phyloP scores from a whole-genome alignment of 176 grass and related monocot species.

The Avena atlantica region DNA sequence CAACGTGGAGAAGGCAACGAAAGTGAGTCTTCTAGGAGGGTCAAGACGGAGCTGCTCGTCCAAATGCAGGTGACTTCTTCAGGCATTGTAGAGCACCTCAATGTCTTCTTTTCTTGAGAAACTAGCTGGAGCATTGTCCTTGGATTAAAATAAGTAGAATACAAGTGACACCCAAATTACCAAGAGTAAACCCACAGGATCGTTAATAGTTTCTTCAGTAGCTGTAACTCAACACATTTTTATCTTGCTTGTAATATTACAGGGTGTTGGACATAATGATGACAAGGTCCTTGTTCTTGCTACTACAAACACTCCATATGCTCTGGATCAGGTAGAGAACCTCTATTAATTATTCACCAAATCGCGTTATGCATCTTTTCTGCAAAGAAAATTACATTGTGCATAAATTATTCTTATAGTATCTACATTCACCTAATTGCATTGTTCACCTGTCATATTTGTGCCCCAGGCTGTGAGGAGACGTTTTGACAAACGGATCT shows the following conservation, averaged over 20 bases:
- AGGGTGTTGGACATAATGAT: slow-evolving; percentile 79
- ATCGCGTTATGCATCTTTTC: background rate
- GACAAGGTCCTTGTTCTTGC: slow-evolving; percentile 77
- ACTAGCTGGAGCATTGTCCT: background rate
- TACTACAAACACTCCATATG: slow-evolving; percentile 74
- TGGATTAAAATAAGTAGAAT: background rate
- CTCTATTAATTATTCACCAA: background rate
- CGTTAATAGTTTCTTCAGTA: background rate
- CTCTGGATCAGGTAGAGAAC: slow-evolving; percentile 68
- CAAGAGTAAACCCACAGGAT: background rate
- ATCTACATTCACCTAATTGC: too few species aligned
- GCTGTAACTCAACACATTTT: background rate
- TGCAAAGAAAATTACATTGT: background rate
- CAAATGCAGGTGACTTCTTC: slow-evolving; percentile 72
- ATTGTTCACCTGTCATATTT: background rate
- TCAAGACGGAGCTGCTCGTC: slow-evolving; percentile 79
- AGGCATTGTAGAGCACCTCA: background rate
- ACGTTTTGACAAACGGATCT: slow-evolving; percentile 78
- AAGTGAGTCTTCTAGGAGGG: slow-evolving; percentile 75
- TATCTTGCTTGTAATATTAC: slow-evolving; percentile 28
- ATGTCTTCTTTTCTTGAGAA: background rate
- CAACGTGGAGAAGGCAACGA: slow-evolving; percentile 76
- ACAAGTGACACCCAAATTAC: background rate
- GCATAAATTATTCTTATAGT: background rate
- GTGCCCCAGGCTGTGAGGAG: slow-evolving; percentile 60